These are phyloP conservation scores for Aspergillus neoniger DNA, from an alignment of 2,329 filamentous ascomycete genomes.

Conservation along the genomic window DNA sequence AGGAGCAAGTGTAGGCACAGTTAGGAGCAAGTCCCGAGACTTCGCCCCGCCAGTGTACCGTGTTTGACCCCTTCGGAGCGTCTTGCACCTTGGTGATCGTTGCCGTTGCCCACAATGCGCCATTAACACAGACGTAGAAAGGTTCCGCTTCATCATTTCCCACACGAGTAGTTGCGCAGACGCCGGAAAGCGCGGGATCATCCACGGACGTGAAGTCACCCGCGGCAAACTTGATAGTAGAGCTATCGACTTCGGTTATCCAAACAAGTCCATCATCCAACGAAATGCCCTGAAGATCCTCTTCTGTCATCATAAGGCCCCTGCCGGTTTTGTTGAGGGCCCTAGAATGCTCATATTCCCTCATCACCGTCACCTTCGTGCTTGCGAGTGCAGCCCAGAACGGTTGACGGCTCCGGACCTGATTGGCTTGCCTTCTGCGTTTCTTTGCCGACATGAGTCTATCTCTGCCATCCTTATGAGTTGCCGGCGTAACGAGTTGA, in stretches of 20 bases:
- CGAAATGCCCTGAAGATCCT: constrained; percentile 44
- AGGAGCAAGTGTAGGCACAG: constrained; percentile 65
- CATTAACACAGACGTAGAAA: constrained; percentile 67
- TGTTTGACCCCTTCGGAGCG: constrained; percentile 46
- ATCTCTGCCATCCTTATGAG: constrained; percentile 56
- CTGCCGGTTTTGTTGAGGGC: constrained; percentile 42
- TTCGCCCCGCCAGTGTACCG: constrained; percentile 59
- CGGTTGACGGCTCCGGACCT: constrained; percentile 86
- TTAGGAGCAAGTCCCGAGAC: constrained; percentile 66
- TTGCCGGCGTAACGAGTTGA: constrained; percentile 54
- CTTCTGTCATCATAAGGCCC: constrained; percentile 43
- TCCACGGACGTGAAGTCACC: constrained; percentile 41
- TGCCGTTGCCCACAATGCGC: constrained; percentile 65
- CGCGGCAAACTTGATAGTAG: constrained; percentile 50
- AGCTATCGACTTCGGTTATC: constrained; percentile 50
- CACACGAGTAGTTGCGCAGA: constrained; percentile 31
- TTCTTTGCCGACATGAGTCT: constrained; percentile 70
- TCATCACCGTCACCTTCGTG: constrained; percentile 94
- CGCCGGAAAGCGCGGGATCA: constrained; percentile 33
- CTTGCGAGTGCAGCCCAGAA: constrained; percentile 93
- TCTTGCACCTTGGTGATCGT: constrained; percentile 53
- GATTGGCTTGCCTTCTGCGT: constrained; percentile 85
- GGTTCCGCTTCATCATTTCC: constrained; percentile 51
- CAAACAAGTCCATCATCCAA: constrained; percentile 49
- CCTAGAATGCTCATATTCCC: constrained; percentile 80